A percentile compares a stretch with the other conserved stretches of the same genome.
Evolutionary conservation across 176 grass and related monocot genomes (phyloP).

Genomic region (Microstegium vimineum): DNA sequence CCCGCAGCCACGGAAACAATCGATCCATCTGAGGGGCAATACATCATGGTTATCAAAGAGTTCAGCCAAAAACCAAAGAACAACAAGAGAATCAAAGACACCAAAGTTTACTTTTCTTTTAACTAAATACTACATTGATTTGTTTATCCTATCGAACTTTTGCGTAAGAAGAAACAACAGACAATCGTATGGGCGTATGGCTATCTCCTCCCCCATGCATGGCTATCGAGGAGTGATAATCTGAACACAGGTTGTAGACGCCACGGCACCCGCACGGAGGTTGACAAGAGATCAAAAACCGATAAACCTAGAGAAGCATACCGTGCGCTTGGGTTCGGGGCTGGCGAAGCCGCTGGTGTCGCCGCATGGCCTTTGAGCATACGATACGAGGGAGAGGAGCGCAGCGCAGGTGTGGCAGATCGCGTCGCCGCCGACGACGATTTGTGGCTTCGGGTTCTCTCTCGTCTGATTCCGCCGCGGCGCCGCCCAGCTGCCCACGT

Average conservation of each 20-base stretch:
- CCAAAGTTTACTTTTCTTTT: background rate
- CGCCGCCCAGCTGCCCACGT: no score
- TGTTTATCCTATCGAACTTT: no score
- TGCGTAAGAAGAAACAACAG: no score
- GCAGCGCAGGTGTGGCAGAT: no score
- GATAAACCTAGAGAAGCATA: background rate
- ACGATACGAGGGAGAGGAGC: no score
- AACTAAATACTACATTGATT: no score
- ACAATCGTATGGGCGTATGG: no score
- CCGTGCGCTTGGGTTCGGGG: background rate
- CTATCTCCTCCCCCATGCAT: background rate
- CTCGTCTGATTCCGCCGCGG: no score
- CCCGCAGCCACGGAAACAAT: background rate
- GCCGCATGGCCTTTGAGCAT: background rate
- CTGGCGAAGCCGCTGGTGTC: background rate
- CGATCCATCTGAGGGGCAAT: background rate
- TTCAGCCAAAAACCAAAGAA: background rate
- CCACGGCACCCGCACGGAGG: background rate
- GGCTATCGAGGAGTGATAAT: background rate
- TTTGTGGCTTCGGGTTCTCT: no score
- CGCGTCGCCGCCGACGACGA: no score
- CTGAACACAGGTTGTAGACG: background rate
- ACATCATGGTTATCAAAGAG: background rate
- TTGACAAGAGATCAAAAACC: background rate
- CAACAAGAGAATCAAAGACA: background rate